Conservation (phyloP, 768 basidiomycete species). For the Tylopilus cervinicoccineus region DNA sequence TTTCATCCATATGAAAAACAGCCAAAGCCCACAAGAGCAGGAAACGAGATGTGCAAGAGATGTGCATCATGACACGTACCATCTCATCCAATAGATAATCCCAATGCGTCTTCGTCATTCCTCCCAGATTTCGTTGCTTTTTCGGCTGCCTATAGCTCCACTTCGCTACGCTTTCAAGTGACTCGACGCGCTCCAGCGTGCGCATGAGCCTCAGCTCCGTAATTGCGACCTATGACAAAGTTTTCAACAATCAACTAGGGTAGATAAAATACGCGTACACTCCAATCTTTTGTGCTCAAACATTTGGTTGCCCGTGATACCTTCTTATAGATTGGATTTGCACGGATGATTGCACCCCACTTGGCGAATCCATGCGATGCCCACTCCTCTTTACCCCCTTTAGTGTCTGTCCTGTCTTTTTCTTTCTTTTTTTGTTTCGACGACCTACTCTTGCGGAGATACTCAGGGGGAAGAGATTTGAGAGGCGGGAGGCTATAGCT, state of each 20-base stretch:
- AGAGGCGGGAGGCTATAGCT: constrained; percentile 54
- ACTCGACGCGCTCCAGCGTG: constrained; percentile 81
- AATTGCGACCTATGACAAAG: constrained; percentile 61
- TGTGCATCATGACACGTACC: constrained; percentile 44
- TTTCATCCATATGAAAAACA: neutral
- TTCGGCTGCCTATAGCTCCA: constrained; percentile 97
- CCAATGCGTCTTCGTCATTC: constrained; percentile 82
- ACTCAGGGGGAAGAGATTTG: constrained; percentile 52
- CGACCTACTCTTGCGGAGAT: constrained; percentile 45
- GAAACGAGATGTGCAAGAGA: neutral
- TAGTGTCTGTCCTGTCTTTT: constrained; percentile 44
- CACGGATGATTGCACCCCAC: constrained; percentile 72
- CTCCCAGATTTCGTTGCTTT: constrained; percentile 80
- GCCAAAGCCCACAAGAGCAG: neutral
- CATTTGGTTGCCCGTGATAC: constrained; percentile 73
- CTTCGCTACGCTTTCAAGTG: constrained; percentile 68
- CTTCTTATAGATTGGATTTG: constrained; percentile 73
- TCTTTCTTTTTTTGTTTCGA: constrained; percentile 51
- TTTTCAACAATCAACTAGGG: neutral
- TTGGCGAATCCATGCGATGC: constrained; percentile 58
- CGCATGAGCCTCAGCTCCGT: constrained; percentile 74
- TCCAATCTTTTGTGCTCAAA: constrained; percentile 77
- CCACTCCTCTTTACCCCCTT: constrained; percentile 61
- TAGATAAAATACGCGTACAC: constrained; percentile 45
- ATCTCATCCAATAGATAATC: constrained; percentile 96